Conservation (phyloP, 148 eudicot species). For the Heliamphora exappendiculata region DNA sequence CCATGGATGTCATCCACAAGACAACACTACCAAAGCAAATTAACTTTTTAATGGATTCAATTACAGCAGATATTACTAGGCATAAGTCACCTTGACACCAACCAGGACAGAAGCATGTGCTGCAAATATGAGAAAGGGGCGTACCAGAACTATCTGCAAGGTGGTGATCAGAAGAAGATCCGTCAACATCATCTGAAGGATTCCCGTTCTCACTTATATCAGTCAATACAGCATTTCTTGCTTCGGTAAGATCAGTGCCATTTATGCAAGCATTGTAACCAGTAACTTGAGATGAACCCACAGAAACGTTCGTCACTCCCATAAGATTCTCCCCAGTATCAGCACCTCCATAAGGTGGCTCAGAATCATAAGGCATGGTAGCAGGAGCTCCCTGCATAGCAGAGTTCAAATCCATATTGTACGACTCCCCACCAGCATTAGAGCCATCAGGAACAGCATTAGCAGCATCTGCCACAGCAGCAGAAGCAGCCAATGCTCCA, state of each 20-base stretch:
- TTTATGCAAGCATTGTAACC: conserved; percentile 40
- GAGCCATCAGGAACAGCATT: conserved; percentile 12
- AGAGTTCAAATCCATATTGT: conserved; percentile 18
- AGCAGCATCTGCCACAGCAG: conserved; percentile 13
- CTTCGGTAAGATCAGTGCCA: conserved; percentile 27
- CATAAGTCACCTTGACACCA: not conserved
- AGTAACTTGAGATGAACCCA: conserved; percentile 33
- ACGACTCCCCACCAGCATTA: conserved; percentile 12
- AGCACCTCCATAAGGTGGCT: conserved; percentile 24
- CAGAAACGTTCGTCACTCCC: conserved; percentile 27
- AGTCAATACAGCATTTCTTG: conserved; percentile 11
- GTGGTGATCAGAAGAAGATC: conserved; percentile 33
- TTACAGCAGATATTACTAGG: not conserved
- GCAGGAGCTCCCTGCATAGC: conserved; percentile 29
- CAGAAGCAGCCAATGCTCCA: conserved; percentile 22
- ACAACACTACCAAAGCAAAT: too few species aligned
- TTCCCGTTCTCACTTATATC: conserved; percentile 41
- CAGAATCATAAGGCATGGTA: conserved; percentile 24
- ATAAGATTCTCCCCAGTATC: conserved; percentile 23
- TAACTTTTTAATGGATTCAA: too few species aligned
- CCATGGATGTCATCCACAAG: too few species aligned
- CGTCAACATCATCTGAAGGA: conserved; percentile 34
- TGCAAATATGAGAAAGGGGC: too few species aligned
- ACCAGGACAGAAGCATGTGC: not conserved
- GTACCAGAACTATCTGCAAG: conserved; percentile 53